Evolutionary conservation across 495 filamentous ascomycete genomes (phyloP).

Genomic region (Aspergillus bertholletiae): DNA sequence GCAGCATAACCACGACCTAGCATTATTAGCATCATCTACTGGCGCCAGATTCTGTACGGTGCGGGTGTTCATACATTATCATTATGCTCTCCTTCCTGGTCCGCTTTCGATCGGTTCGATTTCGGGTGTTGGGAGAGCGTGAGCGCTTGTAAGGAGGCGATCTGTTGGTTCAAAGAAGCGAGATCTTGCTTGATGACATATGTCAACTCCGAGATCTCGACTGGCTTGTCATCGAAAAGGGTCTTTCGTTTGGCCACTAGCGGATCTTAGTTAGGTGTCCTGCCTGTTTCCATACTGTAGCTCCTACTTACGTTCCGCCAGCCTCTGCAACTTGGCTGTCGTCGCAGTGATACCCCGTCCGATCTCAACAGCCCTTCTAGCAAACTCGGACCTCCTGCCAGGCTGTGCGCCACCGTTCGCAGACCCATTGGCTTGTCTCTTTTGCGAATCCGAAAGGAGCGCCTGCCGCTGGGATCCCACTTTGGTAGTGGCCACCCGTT

Average conservation of each 20-base stretch:
- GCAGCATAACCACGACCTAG: conserved; percentile 78
- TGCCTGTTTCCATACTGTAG: neutral
- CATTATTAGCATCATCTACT: conserved; percentile 16
- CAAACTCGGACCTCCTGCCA: conserved; percentile 72
- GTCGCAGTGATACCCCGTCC: conserved; percentile 86
- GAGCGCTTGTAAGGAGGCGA: conserved; percentile 73
- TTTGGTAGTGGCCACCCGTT: conserved; percentile 64
- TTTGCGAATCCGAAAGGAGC: conserved; percentile 73
- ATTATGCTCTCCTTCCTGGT: conserved; percentile 94
- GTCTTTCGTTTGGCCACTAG: conserved; percentile 92
- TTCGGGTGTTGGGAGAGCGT: conserved; percentile 70
- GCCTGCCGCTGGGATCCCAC: conserved; percentile 73
- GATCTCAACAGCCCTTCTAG: conserved; percentile 82
- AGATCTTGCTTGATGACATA: conserved; percentile 98
- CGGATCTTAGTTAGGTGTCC: neutral
- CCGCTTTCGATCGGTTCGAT: conserved; percentile 45
- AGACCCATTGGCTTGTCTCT: conserved; percentile 63
- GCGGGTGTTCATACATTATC: conserved; percentile 64
- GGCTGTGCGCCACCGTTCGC: conserved; percentile 40
- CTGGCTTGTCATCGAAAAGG: conserved; percentile 91
- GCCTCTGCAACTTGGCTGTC: conserved; percentile 87
- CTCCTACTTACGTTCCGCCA: conserved; percentile 69
- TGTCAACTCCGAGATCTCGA: conserved; percentile 94
- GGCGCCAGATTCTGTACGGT: neutral
- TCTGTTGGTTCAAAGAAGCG: conserved; percentile 81